Evolutionary conservation across 192 early-diverging fungal species (phyloP).

Genomic region (Lunasporangiospora selenospora): DNA sequence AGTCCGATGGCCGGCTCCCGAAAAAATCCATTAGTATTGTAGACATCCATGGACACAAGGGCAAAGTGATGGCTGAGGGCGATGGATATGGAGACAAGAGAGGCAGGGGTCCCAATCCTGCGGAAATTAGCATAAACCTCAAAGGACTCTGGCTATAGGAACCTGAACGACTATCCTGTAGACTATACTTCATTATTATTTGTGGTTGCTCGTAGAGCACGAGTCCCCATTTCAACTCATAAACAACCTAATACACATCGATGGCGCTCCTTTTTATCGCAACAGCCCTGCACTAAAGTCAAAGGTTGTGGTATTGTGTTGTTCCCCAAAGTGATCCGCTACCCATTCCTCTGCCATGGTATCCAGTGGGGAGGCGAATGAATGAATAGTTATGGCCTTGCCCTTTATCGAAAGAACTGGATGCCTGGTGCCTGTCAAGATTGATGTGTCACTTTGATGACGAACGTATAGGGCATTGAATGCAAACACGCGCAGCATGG

Average conservation of each 20-base stretch:
- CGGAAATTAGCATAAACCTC: slow-evolving; percentile 2
- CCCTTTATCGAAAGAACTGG: too few relatives aligned
- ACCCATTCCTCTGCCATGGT: too few relatives aligned
- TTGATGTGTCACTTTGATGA: too few relatives aligned
- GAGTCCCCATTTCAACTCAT: too few relatives aligned
- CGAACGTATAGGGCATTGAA: too few relatives aligned
- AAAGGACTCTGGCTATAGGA: slow-evolving; percentile 6
- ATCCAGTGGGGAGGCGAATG: too few relatives aligned
- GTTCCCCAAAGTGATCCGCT: too few relatives aligned
- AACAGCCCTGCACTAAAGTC: not conserved
- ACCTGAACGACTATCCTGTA: too few relatives aligned
- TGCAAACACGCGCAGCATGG: too few relatives aligned
- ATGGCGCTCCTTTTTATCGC: not conserved
- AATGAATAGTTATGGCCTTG: too few relatives aligned
- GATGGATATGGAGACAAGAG: slow-evolving; percentile 19
- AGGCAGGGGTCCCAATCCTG: slow-evolving; percentile 5
- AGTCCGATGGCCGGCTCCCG: not conserved
- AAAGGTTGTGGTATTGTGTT: not conserved
- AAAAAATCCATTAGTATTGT: too few relatives aligned
- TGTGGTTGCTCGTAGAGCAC: not conserved
- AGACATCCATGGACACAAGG: not conserved
- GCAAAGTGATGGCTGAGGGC: slow-evolving; percentile 4
- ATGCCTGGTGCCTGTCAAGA: too few relatives aligned
- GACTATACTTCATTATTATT: not conserved
- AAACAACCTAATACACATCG: not conserved